Evolutionary conservation across 345 rosid genomes (phyloP).

Genomic region (Citrus glauca): DNA sequence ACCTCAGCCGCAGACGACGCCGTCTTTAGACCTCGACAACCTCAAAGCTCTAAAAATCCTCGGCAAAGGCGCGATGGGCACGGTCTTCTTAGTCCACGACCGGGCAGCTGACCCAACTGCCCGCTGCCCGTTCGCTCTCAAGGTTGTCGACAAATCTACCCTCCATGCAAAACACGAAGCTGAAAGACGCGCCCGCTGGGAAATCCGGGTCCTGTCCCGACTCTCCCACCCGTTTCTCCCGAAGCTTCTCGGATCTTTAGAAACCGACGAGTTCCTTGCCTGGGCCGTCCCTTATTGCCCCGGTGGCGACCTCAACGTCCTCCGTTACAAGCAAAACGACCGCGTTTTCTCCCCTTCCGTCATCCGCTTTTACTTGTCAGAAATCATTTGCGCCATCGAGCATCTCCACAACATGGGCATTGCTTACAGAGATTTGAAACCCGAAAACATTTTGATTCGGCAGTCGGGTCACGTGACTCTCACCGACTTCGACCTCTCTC

Average conservation of each 20-base stretch:
- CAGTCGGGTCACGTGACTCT: constrained; percentile 83
- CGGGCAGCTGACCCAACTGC: constrained; percentile 38
- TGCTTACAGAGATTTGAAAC: constrained; percentile 86
- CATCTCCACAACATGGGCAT: constrained; percentile 75
- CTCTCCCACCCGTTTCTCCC: constrained; percentile 89
- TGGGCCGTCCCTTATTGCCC: constrained; percentile 92
- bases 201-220: constrained; percentile 56
- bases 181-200: constrained; percentile 85
- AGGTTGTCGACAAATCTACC: constrained; percentile 64
- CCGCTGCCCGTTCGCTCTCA: constrained; percentile 64
- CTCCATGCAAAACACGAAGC: constrained; percentile 45
- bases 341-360: constrained; percentile 73
- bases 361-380: constrained; percentile 76
- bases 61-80: constrained; percentile 92
- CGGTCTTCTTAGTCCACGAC: constrained; percentile 80
- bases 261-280: constrained; percentile 62
- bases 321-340: constrained; percentile 71
- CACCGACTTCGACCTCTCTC: constrained; percentile 93
- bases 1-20: constrained; percentile 18
- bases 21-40: constrained; percentile 35
- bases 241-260: constrained; percentile 49
- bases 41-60: constrained; percentile 64
- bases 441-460: constrained; percentile 79
- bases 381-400: constrained; percentile 77
- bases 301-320: constrained; percentile 90